Conservation (phyloP, 2,329 filamentous ascomycete genomes). For the Aspergillus sp. region DNA sequence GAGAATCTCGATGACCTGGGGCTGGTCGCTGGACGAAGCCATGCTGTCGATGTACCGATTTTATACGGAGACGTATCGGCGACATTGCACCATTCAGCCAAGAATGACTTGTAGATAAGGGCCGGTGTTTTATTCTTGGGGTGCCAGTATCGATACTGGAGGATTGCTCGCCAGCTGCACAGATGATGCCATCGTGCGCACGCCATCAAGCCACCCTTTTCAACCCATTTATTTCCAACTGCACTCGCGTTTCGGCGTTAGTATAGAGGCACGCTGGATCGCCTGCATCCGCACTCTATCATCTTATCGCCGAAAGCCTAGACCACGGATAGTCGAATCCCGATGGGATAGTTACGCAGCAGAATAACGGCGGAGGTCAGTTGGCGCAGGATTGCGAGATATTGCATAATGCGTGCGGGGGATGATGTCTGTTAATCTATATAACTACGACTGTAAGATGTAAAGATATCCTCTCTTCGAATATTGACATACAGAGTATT, state of each 20-base stretch:
- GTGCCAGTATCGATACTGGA: not conserved
- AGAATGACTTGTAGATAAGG: slow-evolving; percentile 6
- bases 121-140: not conserved
- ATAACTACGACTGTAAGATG: not conserved
- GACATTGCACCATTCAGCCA: slow-evolving; percentile 8
- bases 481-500: not conserved
- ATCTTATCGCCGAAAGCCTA: slow-evolving; percentile 3
- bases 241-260: slow-evolving; percentile 4
- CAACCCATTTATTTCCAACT: not conserved
- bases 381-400: slow-evolving; percentile 2
- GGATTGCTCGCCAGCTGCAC: not conserved
- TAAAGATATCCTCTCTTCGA: no score
- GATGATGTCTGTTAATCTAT: slow-evolving; percentile 1
- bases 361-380: not conserved
- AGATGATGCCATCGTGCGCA: slow-evolving; percentile 12
- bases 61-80: not conserved
- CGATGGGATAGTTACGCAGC: not conserved
- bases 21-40: not conserved
- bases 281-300: not conserved
- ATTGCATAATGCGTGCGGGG: slow-evolving; percentile 9
- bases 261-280: no score
- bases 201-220: slow-evolving; percentile 2
- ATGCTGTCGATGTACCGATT: not conserved
- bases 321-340: not conserved
- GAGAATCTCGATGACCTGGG: not conserved